Evolutionary conservation across 1,284 basidiomycete genomes (phyloP).

Genomic region (Malassezia sp.): DNA sequence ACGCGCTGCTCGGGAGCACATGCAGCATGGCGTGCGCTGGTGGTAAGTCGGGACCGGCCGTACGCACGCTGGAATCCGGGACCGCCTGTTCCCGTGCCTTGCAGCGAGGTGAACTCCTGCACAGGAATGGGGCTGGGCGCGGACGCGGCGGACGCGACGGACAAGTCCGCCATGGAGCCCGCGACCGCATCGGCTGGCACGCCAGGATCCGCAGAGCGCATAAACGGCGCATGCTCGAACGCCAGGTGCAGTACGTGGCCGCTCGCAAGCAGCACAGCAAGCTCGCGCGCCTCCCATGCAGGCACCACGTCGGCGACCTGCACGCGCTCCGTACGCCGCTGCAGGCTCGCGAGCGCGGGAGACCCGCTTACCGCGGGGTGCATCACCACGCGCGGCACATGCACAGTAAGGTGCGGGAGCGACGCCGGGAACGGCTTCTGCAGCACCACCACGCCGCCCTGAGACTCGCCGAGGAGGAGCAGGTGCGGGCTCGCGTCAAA

Average conservation of each 20-base stretch:
- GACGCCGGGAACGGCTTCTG: constrained; percentile 29
- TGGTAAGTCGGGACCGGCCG: background rate
- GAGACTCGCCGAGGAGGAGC: constrained; percentile 28
- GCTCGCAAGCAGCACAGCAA: constrained; percentile 22
- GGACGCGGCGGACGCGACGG: too few species aligned
- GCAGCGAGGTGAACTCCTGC: constrained; percentile 19
- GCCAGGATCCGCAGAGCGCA: background rate
- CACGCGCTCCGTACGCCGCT: constrained; percentile 16
- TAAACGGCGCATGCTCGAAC: background rate
- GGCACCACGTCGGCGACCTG: constrained; percentile 21
- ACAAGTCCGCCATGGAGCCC: too few species aligned
- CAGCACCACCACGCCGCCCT: constrained; percentile 17
- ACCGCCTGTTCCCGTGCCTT: constrained; percentile 16
- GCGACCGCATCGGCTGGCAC: background rate
- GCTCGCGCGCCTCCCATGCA: constrained; percentile 31
- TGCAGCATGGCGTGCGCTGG: constrained; percentile 29
- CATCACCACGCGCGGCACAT: constrained; percentile 18
- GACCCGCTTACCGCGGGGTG: constrained; percentile 19
- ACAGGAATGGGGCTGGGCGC: background rate
- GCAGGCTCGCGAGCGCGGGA: constrained; percentile 22
- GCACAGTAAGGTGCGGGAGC: constrained; percentile 35
- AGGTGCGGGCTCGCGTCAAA: constrained; percentile 38
- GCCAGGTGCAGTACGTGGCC: constrained; percentile 28
- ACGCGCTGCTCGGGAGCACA: constrained; percentile 27
- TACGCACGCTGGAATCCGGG: constrained; percentile 35